Conservation (phyloP, 2,329 filamentous ascomycete genomes). For the Colletotrichum tanaceti region DNA sequence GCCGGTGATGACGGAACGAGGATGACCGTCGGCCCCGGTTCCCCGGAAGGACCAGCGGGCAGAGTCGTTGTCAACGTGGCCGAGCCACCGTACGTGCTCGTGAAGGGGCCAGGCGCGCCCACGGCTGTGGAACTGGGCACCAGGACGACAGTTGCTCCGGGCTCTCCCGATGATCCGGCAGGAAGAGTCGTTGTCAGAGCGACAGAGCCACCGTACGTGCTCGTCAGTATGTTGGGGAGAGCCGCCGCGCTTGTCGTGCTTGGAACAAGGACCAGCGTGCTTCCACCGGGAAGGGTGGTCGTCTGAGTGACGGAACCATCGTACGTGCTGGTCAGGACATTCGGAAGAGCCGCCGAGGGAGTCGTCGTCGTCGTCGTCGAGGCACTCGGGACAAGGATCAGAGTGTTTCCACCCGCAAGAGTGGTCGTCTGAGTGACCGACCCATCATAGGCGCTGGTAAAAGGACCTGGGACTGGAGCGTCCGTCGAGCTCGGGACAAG, state of each 20-base stretch:
- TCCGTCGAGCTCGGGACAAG: background rate
- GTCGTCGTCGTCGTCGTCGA: background rate
- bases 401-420: background rate
- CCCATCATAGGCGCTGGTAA: conserved; percentile 16
- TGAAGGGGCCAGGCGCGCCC: too few relatives aligned
- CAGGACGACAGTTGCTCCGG: background rate
- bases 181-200: background rate
- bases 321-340: conserved; percentile 11
- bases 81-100: conserved; percentile 13
- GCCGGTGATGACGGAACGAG: conserved; percentile 8
- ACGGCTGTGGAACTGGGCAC: too few relatives aligned
- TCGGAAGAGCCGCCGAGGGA: background rate
- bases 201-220: conserved; percentile 7
- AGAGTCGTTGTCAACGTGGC: background rate
- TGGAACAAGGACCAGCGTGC: background rate
- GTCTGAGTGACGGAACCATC: conserved; percentile 4
- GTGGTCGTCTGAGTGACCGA: conserved; percentile 9
- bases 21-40: conserved; percentile 1
- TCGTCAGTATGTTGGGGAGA: background rate
- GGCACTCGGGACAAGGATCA: background rate
- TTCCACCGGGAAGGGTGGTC: background rate
- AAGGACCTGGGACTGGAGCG: background rate
- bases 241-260: background rate
- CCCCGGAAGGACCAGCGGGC: background rate
- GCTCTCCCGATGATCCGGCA: background rate